Evolutionary conservation across 306 rosid species (phyloP).

Genomic region (Dicorynia guianensis): DNA sequence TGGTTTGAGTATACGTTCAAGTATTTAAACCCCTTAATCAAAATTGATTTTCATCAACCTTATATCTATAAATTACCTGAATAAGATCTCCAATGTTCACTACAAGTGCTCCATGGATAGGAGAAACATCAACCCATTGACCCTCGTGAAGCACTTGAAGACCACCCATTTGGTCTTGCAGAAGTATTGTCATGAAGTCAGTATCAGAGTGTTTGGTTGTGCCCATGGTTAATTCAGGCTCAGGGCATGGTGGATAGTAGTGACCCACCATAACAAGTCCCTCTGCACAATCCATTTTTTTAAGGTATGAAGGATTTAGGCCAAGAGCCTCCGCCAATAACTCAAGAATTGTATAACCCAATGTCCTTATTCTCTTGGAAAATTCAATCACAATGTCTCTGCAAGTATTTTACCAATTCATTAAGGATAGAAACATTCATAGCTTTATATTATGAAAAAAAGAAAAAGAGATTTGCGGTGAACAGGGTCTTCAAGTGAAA

Average conservation of each 20-base stretch:
- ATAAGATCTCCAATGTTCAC: constrained; percentile 46
- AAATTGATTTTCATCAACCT: too few relatives aligned
- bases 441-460: background rate
- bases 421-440: too few relatives aligned
- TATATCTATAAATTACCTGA: constrained; percentile 21
- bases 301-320: constrained; percentile 23
- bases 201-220: constrained; percentile 38
- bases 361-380: constrained; percentile 27
- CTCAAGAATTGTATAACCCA: background rate
- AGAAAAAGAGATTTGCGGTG: background rate
- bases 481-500: background rate
- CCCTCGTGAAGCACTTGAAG: constrained; percentile 52
- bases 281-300: constrained; percentile 6
- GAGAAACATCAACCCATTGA: constrained; percentile 42
- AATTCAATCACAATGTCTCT: constrained; percentile 27
- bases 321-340: constrained; percentile 23
- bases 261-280: background rate
- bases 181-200: constrained; percentile 49
- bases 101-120: constrained; percentile 43
- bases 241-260: constrained; percentile 45
- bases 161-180: constrained; percentile 61
- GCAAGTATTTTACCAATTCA: background rate
- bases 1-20: too few relatives aligned
- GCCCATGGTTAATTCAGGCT: constrained; percentile 47
- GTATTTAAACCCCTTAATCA: too few relatives aligned